Percentiles rank a stretch among this genome's conserved stretches.
Conservation (phyloP, 495 filamentous ascomycete species). For the Cetradonia linearis region DNA sequence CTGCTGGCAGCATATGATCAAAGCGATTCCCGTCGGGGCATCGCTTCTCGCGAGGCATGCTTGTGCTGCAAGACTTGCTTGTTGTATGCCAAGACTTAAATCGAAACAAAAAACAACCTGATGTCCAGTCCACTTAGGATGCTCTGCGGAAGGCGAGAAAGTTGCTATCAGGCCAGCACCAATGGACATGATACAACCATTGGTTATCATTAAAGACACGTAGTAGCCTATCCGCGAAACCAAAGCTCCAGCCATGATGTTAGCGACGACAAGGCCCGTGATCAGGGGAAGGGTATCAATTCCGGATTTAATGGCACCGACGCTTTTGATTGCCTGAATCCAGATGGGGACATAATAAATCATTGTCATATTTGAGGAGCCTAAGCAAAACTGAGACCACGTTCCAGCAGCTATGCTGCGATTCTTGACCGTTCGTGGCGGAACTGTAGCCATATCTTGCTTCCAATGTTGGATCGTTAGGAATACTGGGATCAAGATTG, state of each 20-base stretch:
- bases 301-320: slow-evolving; percentile 30
- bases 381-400: slow-evolving; percentile 26
- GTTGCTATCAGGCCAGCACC: slow-evolving; percentile 57
- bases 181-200: slow-evolving; percentile 43
- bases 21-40: slow-evolving; percentile 49
- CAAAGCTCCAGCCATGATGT: slow-evolving; percentile 39
- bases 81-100: slow-evolving; percentile 64
- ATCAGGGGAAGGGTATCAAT: slow-evolving; percentile 37
- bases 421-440: slow-evolving; percentile 46
- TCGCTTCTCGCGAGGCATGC: slow-evolving; percentile 46
- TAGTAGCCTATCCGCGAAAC: slow-evolving; percentile 57
- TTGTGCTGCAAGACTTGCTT: slow-evolving; percentile 53
- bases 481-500: slow-evolving; percentile 37
- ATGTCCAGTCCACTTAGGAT: slow-evolving; percentile 55
- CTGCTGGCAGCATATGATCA: slow-evolving; percentile 58
- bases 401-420: slow-evolving; percentile 44
- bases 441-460: slow-evolving; percentile 40
- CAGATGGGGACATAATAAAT: slow-evolving; percentile 61
- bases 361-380: slow-evolving; percentile 29
- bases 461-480: slow-evolving; percentile 37
- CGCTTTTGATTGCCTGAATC: slow-evolving; percentile 55
- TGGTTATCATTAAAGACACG: slow-evolving; percentile 47
- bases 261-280: slow-evolving; percentile 37
- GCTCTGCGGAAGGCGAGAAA: slow-evolving; percentile 40
- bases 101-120: slow-evolving; percentile 63